Conservation (phyloP, 352 stramenopile genomes). For the Elongisporangium anandrum region DNA sequence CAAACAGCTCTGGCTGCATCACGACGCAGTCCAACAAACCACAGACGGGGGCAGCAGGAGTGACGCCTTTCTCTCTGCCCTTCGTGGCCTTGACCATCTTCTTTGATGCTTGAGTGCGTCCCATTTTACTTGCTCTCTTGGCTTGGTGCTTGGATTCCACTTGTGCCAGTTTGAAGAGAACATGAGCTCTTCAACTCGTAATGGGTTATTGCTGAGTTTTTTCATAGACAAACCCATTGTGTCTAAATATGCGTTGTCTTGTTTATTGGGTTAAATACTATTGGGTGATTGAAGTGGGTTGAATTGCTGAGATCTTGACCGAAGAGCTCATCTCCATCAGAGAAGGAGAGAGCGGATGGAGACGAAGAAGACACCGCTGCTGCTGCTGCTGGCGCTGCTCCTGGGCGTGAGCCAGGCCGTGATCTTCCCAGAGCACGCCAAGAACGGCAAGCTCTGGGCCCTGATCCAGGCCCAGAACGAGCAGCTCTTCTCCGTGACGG, state of each 20-base stretch:
- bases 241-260: too few relatives aligned
- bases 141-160: too few relatives aligned
- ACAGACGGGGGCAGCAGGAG: background rate
- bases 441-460: slow-evolving; percentile 45
- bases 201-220: too few relatives aligned
- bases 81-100: background rate
- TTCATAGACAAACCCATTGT: too few relatives aligned
- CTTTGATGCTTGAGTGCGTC: background rate
- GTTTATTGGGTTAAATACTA: background rate
- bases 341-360: background rate
- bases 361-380: background rate
- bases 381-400: slow-evolving; percentile 12
- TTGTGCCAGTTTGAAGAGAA: background rate
- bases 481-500: slow-evolving; percentile 27
- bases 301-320: background rate
- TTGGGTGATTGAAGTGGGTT: background rate
- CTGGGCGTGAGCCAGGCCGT: slow-evolving; percentile 6
- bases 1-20: slow-evolving; percentile 16
- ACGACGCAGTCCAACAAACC: background rate
- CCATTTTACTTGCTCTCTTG: background rate
- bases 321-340: background rate
- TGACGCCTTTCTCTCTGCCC: background rate
- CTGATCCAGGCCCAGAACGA: slow-evolving; percentile 47
- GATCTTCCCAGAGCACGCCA: slow-evolving; percentile 35
- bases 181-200: background rate